A percentile compares a stretch with the other conserved stretches of the same genome.
These are phyloP conservation scores for Amaranthus palmeri DNA, from an alignment of 148 eudicot species.

Conservation along the genomic window DNA sequence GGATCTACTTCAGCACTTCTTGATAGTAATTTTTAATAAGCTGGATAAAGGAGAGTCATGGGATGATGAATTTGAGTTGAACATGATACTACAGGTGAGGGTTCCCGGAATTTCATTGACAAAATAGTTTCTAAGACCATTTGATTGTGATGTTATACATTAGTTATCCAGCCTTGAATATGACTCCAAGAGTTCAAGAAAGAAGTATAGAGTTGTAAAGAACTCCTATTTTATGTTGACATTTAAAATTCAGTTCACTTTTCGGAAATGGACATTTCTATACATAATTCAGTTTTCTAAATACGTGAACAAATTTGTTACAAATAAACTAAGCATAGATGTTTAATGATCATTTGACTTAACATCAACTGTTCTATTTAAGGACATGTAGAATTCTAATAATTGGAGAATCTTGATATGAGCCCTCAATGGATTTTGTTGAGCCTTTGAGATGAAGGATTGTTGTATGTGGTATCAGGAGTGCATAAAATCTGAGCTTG, in stretches of 20 bases:
- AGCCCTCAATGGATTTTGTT: not conserved
- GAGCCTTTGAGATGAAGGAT: no score
- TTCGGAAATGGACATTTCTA: not conserved
- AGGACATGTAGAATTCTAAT: no score
- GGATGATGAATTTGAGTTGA: constrained; percentile 98
- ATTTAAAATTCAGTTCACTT: not conserved
- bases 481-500: no score
- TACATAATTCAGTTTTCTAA: not conserved
- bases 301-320: not conserved
- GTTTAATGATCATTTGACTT: no score
- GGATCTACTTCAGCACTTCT: constrained; percentile 91
- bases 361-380: no score
- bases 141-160: not conserved
- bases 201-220: not conserved
- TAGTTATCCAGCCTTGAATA: not conserved
- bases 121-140: not conserved
- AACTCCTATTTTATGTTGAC: not conserved
- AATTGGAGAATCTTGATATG: not conserved
- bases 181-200: not conserved
- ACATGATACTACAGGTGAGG: constrained; percentile 75
- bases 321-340: not conserved
- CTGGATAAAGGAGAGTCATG: constrained; percentile 87
- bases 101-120: not conserved
- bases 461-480: no score
- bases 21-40: constrained; percentile 72